Evolutionary conservation across 148 eudicot species (phyloP).

Genomic region (Cornus florida): DNA sequence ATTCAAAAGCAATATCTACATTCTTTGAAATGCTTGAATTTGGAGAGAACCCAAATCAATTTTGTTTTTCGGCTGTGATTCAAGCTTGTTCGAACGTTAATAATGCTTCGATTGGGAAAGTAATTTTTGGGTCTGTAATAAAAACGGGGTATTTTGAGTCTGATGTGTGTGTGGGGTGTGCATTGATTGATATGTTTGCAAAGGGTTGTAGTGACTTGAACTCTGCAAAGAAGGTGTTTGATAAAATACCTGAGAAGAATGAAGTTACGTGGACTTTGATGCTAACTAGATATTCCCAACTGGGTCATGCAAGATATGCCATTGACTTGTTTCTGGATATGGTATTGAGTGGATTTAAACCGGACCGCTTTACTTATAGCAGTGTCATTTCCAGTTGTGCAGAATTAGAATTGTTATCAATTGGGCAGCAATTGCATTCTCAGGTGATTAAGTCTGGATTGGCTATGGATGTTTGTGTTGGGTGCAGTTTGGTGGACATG

Average conservation of each 20-base stretch:
- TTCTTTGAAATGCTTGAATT: too few relatives aligned
- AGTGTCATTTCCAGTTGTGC: conserved; percentile 45
- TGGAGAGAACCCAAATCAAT: too few relatives aligned
- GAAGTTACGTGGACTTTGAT: conserved; percentile 59
- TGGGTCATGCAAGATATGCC: conserved; percentile 38
- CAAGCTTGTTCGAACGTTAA: conserved; percentile 42
- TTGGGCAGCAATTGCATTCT: too few relatives aligned
- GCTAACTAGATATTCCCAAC: conserved; percentile 54
- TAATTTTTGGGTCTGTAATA: conserved; percentile 46
- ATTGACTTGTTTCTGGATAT: conserved; percentile 53
- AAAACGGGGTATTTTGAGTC: conserved; percentile 47
- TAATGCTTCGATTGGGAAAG: conserved; percentile 33
- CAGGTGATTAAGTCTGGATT: too few relatives aligned
- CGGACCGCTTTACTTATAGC: conserved; percentile 54
- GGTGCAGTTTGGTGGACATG: conserved; percentile 68
- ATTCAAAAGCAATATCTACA: too few relatives aligned
- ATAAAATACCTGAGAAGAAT: conserved; percentile 58
- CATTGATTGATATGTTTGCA: conserved; percentile 56
- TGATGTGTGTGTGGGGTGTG: conserved; percentile 62
- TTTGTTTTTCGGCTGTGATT: conserved; percentile 47
- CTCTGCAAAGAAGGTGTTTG: conserved; percentile 59
- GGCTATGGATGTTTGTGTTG: conserved; percentile 67
- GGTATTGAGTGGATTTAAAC: conserved; percentile 39
- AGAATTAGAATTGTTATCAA: too few relatives aligned
- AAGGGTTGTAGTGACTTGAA: conserved; percentile 49